Evolutionary conservation across 192 early-diverging fungal species (phyloP), one percentile per base, ranked within the genome.

Genomic region (Entomortierella beljakovae): DNA sequence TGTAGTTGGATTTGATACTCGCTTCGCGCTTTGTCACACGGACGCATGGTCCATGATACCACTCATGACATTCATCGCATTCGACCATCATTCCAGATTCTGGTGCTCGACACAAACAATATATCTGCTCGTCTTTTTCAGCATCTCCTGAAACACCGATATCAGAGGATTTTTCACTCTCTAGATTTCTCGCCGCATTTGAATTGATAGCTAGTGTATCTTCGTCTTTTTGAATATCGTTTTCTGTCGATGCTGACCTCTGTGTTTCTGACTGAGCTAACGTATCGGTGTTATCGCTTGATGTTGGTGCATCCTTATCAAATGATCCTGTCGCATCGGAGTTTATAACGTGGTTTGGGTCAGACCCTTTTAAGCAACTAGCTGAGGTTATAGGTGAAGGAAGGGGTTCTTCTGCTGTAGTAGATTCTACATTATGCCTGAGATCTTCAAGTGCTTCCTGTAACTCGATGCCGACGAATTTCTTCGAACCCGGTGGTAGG

Each of bases 41-140:
- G 9, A 93, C 73, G 64, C 92, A 93, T 6, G 74, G 69, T 7
- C 84, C 81, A 54, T 93, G 92, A 68, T 89, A 93, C 92, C 88
- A 89, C 33, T 90, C 90, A 18, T 81, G 68, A 64, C 92, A 93
- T 16, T 80, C 62, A 63, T 89, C 88, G 61, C 91, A 92, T 61
- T 89, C 85, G 10, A 91, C 84, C 91, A 92, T 92, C 68, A 88
- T 71, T 2, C 88, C 91, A 37, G 75, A 64, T 43, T 92, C 91
- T 3, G 86, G 68, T 23, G 74, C 70, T 51, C 89, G 75, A 29
- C 92, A 94, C 22, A 92, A 64, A 59, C 92, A 94, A 61, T 88
- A 90, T 33, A 71, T 65, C 31, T 57, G 60, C 15, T 79, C 75
- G 2, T 79, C 75, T 5, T 31, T 34, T 1, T 69, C 75, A 50